Base-by-base conservation (phyloP, 2,329 filamentous ascomycete species). In the Uncinocarpus reesii region DNA sequence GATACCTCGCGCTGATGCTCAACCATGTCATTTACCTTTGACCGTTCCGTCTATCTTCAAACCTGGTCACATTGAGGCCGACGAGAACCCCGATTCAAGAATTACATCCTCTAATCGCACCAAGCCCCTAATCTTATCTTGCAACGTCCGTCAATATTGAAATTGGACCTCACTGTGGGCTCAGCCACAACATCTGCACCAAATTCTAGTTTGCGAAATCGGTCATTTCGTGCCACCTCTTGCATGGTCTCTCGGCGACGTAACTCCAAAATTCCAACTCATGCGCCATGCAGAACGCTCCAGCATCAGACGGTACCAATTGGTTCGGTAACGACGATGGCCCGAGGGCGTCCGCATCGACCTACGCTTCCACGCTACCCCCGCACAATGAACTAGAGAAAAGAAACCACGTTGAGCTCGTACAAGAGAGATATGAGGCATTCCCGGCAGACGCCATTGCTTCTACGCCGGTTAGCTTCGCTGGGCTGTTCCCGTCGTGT, bases 381-480 rank as follows among this genome's bases (percentile, higher is more conserved):
- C 85, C 82, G 2, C 72, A 77, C 36, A 73, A 79, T 36, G 60
- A 73, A 15, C 66, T 69, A 15, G 55, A 65, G 13, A 68, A 74
- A 42, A 67, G 73, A 36, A 67, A 74, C 18, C 71, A 65, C 43
- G 79, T 77, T 56, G 71, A 78, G 38, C 69, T 71, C 7, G 64
- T 68, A 6, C 61, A 66, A 4, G 63, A 70, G 38, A 64, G 72
- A 50, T 76, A 78, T 56, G 80, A 83, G 44, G 68, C 78, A 36
- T 75, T 81, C 52, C 75, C 81, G 54, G 71, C 76, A 55, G 78
- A 83, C 54, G 79, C 85, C 28, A 75, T 86, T 23, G 78, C 88
- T 8, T 86, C 88, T 1, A 89, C 83, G 1, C 84, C 90, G 2
- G 75, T 82, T 50, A 83, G 89, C 56, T 96, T 96, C 63, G 82